Conservation (phyloP, 495 filamentous ascomycete genomes). For the Cenococcum geophilum region DNA sequence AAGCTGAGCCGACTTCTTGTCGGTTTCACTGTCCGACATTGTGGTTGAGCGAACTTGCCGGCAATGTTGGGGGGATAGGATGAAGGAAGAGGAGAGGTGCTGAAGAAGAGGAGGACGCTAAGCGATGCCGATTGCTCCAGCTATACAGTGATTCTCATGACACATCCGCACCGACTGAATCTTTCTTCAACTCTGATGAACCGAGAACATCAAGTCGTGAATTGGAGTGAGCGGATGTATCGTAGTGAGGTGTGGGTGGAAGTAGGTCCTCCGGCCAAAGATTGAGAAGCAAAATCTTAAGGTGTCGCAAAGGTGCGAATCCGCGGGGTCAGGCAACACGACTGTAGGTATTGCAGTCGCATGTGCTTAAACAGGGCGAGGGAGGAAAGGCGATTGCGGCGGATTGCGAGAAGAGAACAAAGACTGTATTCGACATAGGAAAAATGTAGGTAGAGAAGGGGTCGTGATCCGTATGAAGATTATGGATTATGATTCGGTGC, state of each 20-base stretch:
- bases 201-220: background rate
- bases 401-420: background rate
- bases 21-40: slow-evolving; percentile 35
- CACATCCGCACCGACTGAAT: slow-evolving; percentile 6
- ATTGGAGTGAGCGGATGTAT: background rate
- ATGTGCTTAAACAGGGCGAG: background rate
- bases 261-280: background rate
- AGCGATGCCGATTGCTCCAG: slow-evolving; percentile 30
- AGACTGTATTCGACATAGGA: slow-evolving; percentile 8
- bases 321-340: background rate
- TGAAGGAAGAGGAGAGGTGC: slow-evolving; percentile 15
- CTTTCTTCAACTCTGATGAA: background rate
- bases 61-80: slow-evolving; percentile 13
- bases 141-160: slow-evolving; percentile 24
- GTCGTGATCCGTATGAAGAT: background rate
- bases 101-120: slow-evolving; percentile 24
- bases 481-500: background rate
- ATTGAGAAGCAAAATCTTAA: background rate
- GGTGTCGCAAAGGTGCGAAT: background rate
- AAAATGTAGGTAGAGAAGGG: slow-evolving; percentile 1
- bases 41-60: slow-evolving; percentile 15
- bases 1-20: slow-evolving; percentile 29
- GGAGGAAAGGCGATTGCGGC: background rate
- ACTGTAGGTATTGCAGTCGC: slow-evolving; percentile 1
- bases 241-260: background rate